Evolutionary conservation across 805 yeast genomes (phyloP), one percentile per base, ranked within the genome.

Genomic region (Candida silvicultrix): DNA sequence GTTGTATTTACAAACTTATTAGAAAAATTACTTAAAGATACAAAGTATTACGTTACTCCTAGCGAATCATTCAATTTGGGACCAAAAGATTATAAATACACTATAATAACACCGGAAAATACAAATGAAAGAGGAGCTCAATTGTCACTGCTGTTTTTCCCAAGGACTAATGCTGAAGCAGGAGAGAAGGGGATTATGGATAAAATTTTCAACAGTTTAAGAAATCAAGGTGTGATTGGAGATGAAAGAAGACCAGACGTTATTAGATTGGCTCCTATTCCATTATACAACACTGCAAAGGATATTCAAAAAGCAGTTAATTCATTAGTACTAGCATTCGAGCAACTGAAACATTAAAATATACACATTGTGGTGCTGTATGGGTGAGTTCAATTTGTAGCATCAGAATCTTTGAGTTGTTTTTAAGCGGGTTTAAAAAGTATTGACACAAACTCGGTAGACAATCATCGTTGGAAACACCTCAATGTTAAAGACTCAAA

Each of bases 191-290:
- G 77, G 37, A 64, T 77, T 2, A 89, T 89, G 96, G 82, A 77
- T 45, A 57, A 60, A 20, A 80, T 88, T 2, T 74, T 76, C 47
- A 53, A 58, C 2, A 67, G 69, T 48, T 59, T 90, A 50, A 68
- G 68, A 31, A 57, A 69, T 11, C 52, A 63, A 5, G 97, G 89
- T 3, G 78, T 88, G 2, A 77, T 90, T 21, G 85, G 88, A 47
- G 98, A 90, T 62, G 96, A 90, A 59, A 74, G 98, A 60, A 74
- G 88, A 59, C 97, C 97, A 1, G 81, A 81, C 59, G 97, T 89
- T n/a, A 80, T 92, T 36, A 70, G 97, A 47, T 59, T 90, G n/a
- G 92, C 96, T 0, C 97, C 98, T 8, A 71, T 77, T 3, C 94
- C 96, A 0, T 69, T 89, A 41, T 90, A 90, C 68, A 90, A 89